Evolutionary conservation across 345 rosid genomes (phyloP), one percentile per base, ranked within the genome.

Genomic region (Eucalyptus tenuipes): DNA sequence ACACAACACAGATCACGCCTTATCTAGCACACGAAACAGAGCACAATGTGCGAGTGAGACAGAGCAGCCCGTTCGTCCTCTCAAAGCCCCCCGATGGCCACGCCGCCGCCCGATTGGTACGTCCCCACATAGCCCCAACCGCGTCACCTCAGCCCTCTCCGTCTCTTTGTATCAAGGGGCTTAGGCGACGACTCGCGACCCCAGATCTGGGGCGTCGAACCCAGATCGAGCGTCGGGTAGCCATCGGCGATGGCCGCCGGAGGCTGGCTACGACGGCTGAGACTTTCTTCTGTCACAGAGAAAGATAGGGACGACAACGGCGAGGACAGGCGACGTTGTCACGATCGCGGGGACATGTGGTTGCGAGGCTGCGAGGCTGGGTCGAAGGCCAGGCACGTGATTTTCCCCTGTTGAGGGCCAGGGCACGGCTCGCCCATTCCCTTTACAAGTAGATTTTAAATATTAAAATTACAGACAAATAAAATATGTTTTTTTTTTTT

Each of bases 241-340:
- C 71, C 37, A 13, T 29, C 17, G 71, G 1, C 3, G 71, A 29
- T 61, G 33, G 71, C 29, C 18, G 9, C 71, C 18, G 33, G 71
- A 29, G 8, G 18, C 1, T 0, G 71, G 71, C 9, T 1, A 13
- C 37, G 0, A 12, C 68, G 31, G 31, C 31, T 59, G 1, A 59
- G 31, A 27, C 66, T 59, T 59, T 25, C 7, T 20, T 3, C 57
- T 52, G 57, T 52, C 57, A 8, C 71, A 29, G 33, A 27, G 66
- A 59, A 29, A 59, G 66, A 59, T 0, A 3, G 64, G 7, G 66
- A 12, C n/a, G n/a, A n/a, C n/a, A 5, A 59, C 68, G 15, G 66
- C 2, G 7, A 59, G 15, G 66, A 59, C 4, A 13, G 61, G 5
- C 27, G 61, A 55, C 61, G 31, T 55, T 24, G 61, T 25, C 61